Conservation (phyloP, 257 asterid species). For the Coffea canephora region DNA sequence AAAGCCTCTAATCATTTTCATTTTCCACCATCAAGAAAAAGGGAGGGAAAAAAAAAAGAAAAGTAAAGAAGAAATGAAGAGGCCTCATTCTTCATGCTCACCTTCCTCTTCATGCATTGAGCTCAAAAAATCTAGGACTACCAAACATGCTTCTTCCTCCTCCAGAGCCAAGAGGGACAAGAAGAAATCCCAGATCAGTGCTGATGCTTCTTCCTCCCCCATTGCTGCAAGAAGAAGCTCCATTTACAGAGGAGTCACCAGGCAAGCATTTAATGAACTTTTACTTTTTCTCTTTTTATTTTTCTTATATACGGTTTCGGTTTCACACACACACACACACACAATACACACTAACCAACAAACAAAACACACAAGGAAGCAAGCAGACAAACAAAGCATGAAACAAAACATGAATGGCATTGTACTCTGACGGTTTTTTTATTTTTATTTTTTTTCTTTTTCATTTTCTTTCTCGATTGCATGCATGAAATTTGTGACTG, state of each 20-base stretch:
- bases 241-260: conserved; percentile 85
- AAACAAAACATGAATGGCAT: neutral
- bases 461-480: conserved; percentile 27
- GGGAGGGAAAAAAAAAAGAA: neutral
- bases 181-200: conserved; percentile 23
- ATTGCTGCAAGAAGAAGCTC: conserved; percentile 71
- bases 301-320: neutral
- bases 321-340: neutral
- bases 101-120: conserved; percentile 69
- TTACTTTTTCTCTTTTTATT: neutral
- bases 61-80: conserved; percentile 38
- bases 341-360: too few species aligned
- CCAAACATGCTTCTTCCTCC: conserved; percentile 3
- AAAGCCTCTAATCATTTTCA: neutral
- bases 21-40: too few species aligned
- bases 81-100: conserved; percentile 45
- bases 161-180: conserved; percentile 14
- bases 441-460: neutral
- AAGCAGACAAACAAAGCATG: neutral
- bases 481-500: conserved; percentile 48
- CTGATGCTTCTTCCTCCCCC: conserved; percentile 32
- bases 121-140: neutral
- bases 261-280: conserved; percentile 27
- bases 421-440: neutral
- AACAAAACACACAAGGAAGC: neutral